Base-by-base conservation (phyloP, 2,329 filamentous ascomycete genomes). In the Cadophora sp. region DNA sequence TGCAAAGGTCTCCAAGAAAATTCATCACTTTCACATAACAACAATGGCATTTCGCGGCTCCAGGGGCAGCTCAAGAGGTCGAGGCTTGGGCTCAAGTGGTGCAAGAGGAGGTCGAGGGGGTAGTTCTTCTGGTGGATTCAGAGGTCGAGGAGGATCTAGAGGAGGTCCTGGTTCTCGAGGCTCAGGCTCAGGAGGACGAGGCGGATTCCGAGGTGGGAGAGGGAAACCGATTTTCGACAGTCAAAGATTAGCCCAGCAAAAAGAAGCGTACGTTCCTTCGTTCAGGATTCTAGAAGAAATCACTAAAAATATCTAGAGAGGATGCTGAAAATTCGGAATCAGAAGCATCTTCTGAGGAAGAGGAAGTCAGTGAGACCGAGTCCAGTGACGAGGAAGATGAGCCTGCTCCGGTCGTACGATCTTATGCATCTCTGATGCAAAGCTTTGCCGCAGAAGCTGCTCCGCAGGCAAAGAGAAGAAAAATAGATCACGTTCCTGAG, bases 381-480 rank as follows among this genome's bases (percentile, higher is more conserved):
- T 81, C 78, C 24, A 80, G 79, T 47, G 83, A 83, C 56, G 81
- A 83, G 22, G 78, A 79, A 47, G 80, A 81, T 27, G 74, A 78
- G n/a, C 69, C 76, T 48, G 51, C 76, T 5, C 73, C 80, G 11
- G 62, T 79, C 30, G 78, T 80, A 30, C 81, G 82, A 36, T 83
- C 88, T 3, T 90, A 90, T 70, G 80, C 84, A 78, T 80, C 85
- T 8, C 79, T 90, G 7, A 80, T 90, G 73, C 83, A 88, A 73
- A 88, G 84, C 66, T 79, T 90, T 59, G 80, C 81, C 2, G 81
- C 84, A 30, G 79, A 81, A 3, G 74, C 78, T 24, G 78, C 75
- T 24, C 83, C 82, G 1, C 82, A 80, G 50, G 78, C 83, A 1
- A 90, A 90, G 74, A 81, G 86, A 75, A 81, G 87, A 65, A 90